These are phyloP conservation scores for Aspergillus mulundensis DNA, from an alignment of 495 filamentous ascomycete genomes.

Conservation along the genomic window DNA sequence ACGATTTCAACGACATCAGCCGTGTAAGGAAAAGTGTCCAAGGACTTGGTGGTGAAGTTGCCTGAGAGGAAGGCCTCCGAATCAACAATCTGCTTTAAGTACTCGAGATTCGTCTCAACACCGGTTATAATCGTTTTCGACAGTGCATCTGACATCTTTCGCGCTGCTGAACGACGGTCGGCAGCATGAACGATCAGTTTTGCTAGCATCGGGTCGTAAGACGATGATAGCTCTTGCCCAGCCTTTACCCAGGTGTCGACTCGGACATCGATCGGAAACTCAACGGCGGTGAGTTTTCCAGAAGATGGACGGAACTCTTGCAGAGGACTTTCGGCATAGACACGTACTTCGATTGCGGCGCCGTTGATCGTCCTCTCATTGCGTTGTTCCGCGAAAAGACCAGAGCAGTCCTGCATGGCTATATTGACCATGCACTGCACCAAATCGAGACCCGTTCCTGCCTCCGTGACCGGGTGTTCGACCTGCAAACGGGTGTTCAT, in stretches of 20 bases:
- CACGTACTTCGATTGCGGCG: constrained; percentile 53
- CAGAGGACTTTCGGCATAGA: constrained; percentile 58
- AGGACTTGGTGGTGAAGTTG: constrained; percentile 48
- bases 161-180: constrained; percentile 26
- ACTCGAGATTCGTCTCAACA: constrained; percentile 53
- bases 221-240: constrained; percentile 49
- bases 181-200: constrained; percentile 51
- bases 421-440: constrained; percentile 53
- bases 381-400: constrained; percentile 11
- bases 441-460: constrained; percentile 53
- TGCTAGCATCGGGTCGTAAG: constrained; percentile 57
- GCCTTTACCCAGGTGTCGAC: constrained; percentile 59
- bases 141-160: constrained; percentile 15
- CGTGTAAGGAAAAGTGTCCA: constrained; percentile 44
- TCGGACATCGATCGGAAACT: constrained; percentile 32
- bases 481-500: constrained; percentile 61
- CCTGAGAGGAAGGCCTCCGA: constrained; percentile 40
- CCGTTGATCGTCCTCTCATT: constrained; percentile 29
- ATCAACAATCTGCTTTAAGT: constrained; percentile 41
- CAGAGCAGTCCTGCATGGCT: constrained; percentile 35
- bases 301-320: constrained; percentile 52
- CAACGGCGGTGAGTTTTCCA: constrained; percentile 51
- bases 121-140: constrained; percentile 43
- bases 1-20: constrained; percentile 53
- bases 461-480: constrained; percentile 52